Conservation (phyloP, 768 basidiomycete genomes). For the Leccinellum luteum region DNA sequence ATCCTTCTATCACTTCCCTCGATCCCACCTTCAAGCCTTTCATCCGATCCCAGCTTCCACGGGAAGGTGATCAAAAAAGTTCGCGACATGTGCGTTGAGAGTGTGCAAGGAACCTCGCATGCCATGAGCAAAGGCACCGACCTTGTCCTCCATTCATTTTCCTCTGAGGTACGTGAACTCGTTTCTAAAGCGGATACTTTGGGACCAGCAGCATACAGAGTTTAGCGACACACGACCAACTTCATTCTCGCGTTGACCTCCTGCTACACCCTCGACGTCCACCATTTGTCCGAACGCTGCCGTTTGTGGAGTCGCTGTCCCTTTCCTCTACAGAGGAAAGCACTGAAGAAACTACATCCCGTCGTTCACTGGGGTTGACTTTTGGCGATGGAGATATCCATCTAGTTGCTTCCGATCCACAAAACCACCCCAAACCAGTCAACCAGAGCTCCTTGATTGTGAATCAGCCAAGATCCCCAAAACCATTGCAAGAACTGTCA, state of each 20-base stretch:
- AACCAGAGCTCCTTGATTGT: background rate
- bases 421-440: background rate
- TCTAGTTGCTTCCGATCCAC: background rate
- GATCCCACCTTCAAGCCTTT: constrained; percentile 53
- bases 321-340: constrained; percentile 64
- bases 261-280: constrained; percentile 80
- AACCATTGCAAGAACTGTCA: background rate
- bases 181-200: background rate
- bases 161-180: constrained; percentile 30
- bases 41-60: constrained; percentile 51
- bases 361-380: constrained; percentile 40
- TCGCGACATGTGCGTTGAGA: constrained; percentile 45
- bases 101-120: constrained; percentile 53
- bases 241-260: constrained; percentile 49
- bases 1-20: constrained; percentile 55
- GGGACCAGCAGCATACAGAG: constrained; percentile 14
- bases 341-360: constrained; percentile 54
- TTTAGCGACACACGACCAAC: constrained; percentile 10
- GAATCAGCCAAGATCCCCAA: background rate
- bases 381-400: constrained; percentile 8
- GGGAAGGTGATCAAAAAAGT: constrained; percentile 43
- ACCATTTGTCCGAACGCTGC: constrained; percentile 66
- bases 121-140: constrained; percentile 61
- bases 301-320: constrained; percentile 58
- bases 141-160: constrained; percentile 47